A percentile compares a stretch with the other conserved stretches of the same genome.
These are phyloP conservation scores for Talaromyces funiculosus DNA, from an alignment of 2,329 filamentous ascomycete genomes.

Conservation along the genomic window DNA sequence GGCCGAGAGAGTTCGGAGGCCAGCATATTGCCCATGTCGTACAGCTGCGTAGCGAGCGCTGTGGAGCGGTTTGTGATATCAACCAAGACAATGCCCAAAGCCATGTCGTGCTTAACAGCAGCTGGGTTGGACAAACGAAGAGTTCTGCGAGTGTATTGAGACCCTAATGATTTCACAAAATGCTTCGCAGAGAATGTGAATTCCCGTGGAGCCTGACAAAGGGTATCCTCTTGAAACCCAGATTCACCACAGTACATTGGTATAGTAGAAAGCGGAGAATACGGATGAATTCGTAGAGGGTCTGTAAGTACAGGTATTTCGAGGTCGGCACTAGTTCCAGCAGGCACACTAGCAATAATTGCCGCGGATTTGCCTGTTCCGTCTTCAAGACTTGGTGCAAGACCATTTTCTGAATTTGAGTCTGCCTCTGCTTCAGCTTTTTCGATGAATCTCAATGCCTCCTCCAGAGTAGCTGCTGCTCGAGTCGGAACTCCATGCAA, in stretches of 20 bases:
- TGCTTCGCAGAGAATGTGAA: constrained; percentile 15
- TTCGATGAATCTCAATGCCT: neutral
- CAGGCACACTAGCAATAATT: neutral
- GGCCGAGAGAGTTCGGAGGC: constrained; percentile 10
- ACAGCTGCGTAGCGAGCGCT: constrained; percentile 22
- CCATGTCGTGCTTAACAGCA: constrained; percentile 15
- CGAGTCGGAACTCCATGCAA: neutral
- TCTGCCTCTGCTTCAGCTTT: neutral
- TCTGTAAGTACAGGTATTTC: neutral
- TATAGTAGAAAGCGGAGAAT: constrained; percentile 23
- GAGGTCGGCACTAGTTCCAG: neutral
- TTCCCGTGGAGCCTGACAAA: constrained; percentile 6
- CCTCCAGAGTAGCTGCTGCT: neutral
- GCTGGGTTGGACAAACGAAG: constrained; percentile 21
- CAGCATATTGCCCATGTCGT: constrained; percentile 19
- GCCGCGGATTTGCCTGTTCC: neutral
- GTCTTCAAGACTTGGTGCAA: neutral
- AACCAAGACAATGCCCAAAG: constrained; percentile 27
- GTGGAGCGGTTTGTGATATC: constrained; percentile 16
- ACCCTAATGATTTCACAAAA: constrained; percentile 19
- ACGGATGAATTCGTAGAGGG: neutral
- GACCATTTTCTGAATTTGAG: neutral
- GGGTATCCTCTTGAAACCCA: constrained; percentile 8
- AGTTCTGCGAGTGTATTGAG: neutral
- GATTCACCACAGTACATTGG: constrained; percentile 23